These are phyloP conservation scores for Amauroascus niger DNA, from an alignment of 2,329 filamentous ascomycete species.

Conservation along the genomic window DNA sequence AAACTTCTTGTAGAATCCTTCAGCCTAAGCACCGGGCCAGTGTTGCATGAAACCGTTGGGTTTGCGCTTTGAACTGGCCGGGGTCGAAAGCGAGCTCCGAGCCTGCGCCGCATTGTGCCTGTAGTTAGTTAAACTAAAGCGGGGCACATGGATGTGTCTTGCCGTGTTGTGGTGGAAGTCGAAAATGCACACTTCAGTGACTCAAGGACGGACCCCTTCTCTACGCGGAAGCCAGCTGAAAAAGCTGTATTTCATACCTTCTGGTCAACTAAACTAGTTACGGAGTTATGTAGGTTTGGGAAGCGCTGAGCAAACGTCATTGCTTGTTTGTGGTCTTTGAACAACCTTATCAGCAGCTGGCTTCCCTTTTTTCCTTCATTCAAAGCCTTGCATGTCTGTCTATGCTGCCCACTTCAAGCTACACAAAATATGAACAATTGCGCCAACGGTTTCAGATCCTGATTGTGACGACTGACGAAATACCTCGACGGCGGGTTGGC, in stretches of 20 bases:
- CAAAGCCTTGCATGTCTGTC: not conserved
- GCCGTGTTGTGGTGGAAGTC: no score
- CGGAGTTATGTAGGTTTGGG: not conserved
- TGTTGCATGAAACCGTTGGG: not conserved
- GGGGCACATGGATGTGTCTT: conserved; percentile 1
- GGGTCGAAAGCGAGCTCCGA: not conserved
- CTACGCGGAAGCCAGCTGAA: no score
- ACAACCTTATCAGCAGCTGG: not conserved
- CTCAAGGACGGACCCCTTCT: no score
- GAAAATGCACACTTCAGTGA: no score
- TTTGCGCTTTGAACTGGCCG: not conserved
- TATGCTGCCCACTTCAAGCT: not conserved
- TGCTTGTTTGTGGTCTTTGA: not conserved
- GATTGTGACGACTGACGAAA: not conserved
- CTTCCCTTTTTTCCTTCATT: not conserved
- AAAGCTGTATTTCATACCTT: no score
- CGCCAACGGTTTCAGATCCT: not conserved
- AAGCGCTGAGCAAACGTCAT: conserved; percentile 4
- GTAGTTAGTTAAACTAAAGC: no score
- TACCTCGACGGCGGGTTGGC: no score
- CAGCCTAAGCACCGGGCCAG: not conserved
- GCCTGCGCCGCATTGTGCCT: not conserved
- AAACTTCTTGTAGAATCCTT: not conserved
- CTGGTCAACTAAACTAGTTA: no score
- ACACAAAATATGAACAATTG: not conserved